Evolutionary conservation across 441 rosid genomes (phyloP).

Genomic region (Gossypium gossypioides): DNA sequence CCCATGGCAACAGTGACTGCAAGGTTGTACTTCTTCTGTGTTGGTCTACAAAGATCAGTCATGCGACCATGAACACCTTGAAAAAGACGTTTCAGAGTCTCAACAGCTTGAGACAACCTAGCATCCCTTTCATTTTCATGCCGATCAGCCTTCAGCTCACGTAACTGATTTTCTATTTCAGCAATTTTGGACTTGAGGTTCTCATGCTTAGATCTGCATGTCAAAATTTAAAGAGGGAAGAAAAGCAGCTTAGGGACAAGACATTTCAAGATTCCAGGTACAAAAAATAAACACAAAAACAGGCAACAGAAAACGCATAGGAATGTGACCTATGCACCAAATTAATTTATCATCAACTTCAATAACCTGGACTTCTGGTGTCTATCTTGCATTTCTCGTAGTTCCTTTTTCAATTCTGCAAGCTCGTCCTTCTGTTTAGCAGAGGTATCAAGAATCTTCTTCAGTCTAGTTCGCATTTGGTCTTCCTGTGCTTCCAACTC

Average conservation of each 20-base stretch:
- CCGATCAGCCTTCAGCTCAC: conserved; percentile 90
- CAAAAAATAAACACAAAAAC: not conserved
- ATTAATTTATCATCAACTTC: conserved; percentile 10
- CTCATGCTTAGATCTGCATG: conserved; percentile 58
- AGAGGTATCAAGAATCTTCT: conserved; percentile 55
- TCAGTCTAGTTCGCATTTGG: conserved; percentile 58
- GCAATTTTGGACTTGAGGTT: conserved; percentile 67
- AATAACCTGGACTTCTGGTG: conserved; percentile 70
- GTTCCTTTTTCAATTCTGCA: conserved; percentile 48
- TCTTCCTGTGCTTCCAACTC: conserved; percentile 73
- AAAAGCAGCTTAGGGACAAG: conserved; percentile 4
- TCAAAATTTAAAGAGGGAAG: conserved; percentile 6
- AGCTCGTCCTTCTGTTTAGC: conserved; percentile 56
- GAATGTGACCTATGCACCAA: conserved; percentile 1
- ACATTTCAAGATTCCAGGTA: not conserved
- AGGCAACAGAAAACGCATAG: not conserved
- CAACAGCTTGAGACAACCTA: conserved; percentile 81
- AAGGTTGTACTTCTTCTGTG: conserved; percentile 83
- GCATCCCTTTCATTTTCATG: conserved; percentile 92
- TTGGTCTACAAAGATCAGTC: conserved; percentile 94
- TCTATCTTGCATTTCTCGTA: conserved; percentile 64
- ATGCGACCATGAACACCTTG: conserved; percentile 98
- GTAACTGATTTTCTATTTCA: conserved; percentile 76
- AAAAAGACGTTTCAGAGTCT: conserved; percentile 78
- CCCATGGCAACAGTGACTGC: conserved; percentile 99